Conservation (phyloP, 305 asterid genomes). For the Striga hermonthica region DNA sequence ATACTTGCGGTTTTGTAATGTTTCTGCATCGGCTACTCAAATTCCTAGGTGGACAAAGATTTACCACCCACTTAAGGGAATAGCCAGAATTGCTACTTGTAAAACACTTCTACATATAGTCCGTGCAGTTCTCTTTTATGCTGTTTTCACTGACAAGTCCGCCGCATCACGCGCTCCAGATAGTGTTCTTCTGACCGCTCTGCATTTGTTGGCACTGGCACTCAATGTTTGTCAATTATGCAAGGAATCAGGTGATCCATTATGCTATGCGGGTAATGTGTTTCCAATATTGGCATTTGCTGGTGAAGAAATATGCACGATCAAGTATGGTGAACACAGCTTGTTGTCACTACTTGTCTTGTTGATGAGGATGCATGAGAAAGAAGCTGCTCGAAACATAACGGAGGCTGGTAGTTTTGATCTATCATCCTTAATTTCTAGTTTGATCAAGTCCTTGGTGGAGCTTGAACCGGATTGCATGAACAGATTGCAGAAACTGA, state of each 20-base stretch:
- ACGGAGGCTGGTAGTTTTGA: slow-evolving; percentile 58
- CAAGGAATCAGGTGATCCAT: slow-evolving; percentile 53
- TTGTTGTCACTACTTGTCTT: slow-evolving; percentile 86
- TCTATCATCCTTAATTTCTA: slow-evolving; percentile 53
- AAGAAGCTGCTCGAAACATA: slow-evolving; percentile 51
- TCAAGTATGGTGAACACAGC: slow-evolving; percentile 73
- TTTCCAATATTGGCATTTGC: slow-evolving; percentile 78
- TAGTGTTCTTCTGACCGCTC: slow-evolving; percentile 66
- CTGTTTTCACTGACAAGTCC: slow-evolving; percentile 61
- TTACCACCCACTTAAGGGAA: slow-evolving; percentile 74
- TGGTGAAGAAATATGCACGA: slow-evolving; percentile 56
- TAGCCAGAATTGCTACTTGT: slow-evolving; percentile 89
- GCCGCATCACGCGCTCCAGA: slow-evolving; percentile 78
- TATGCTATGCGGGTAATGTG: slow-evolving; percentile 48
- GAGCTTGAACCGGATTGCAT: slow-evolving; percentile 80
- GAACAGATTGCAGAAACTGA: slow-evolving; percentile 68
- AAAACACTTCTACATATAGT: slow-evolving; percentile 69
- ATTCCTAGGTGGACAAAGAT: slow-evolving; percentile 88
- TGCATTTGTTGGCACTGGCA: slow-evolving; percentile 84
- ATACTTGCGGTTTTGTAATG: slow-evolving; percentile 77
- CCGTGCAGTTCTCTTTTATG: slow-evolving; percentile 73
- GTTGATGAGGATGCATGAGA: slow-evolving; percentile 75
- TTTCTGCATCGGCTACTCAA: slow-evolving; percentile 79
- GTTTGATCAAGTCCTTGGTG: slow-evolving; percentile 62
- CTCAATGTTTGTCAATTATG: slow-evolving; percentile 67